A percentile compares a stretch with the other conserved stretches of the same genome.
Conservation (phyloP, 2,329 filamentous ascomycete species). For the Aureobasidium uvarum region DNA sequence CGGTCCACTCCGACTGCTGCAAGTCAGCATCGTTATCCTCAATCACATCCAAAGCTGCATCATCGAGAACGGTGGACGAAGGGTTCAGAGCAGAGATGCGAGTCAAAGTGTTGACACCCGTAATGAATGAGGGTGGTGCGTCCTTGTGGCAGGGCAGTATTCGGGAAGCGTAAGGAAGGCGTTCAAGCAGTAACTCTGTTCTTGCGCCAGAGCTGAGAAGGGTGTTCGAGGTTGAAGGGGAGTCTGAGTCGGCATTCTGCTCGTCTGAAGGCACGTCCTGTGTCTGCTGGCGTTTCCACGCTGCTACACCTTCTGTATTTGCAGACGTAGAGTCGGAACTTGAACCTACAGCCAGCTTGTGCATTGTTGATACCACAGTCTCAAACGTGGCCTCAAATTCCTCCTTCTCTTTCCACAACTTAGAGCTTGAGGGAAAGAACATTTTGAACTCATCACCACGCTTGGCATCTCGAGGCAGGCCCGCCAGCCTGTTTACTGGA, state of each 20-base stretch:
- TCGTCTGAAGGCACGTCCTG: neutral
- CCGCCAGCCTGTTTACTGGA: constrained; percentile 67
- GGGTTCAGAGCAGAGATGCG: constrained; percentile 47
- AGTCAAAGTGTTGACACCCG: constrained; percentile 61
- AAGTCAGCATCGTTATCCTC: constrained; percentile 36
- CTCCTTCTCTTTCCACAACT: constrained; percentile 79
- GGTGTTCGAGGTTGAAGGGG: neutral
- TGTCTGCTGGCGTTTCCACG: constrained; percentile 30
- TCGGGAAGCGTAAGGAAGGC: constrained; percentile 78
- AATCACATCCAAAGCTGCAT: constrained; percentile 30
- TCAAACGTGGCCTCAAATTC: constrained; percentile 75
- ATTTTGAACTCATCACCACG: constrained; percentile 70
- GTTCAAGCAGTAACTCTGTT: constrained; percentile 75
- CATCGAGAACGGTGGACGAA: constrained; percentile 16
- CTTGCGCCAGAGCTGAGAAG: constrained; percentile 52
- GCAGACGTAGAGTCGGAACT: neutral
- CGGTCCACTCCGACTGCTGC: constrained; percentile 23
- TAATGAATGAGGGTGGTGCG: neutral
- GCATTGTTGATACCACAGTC: constrained; percentile 48
- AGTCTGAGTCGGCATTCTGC: neutral
- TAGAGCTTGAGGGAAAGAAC: constrained; percentile 85
- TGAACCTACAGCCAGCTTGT: neutral
- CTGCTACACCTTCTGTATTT: constrained; percentile 30
- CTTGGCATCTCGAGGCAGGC: constrained; percentile 37
- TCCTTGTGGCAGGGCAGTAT: constrained; percentile 62